Base-by-base conservation (phyloP, 768 basidiomycete species). In the Rhizopogon vesiculosus region DNA sequence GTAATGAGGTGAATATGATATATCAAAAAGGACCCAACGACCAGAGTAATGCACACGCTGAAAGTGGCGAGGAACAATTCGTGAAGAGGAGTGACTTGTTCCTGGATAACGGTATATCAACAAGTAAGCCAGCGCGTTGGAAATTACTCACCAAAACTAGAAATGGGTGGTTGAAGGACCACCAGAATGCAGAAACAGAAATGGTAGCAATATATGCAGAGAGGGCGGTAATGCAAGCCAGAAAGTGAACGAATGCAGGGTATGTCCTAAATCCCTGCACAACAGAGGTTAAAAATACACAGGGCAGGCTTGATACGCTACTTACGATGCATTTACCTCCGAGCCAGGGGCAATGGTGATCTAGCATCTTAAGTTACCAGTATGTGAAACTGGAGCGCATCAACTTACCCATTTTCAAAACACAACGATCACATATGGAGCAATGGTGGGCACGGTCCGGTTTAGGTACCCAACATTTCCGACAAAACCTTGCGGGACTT, bases 271-370 rank as follows among this genome's bases (percentile, higher is more conserved):
- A 83, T 3, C 91, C 91, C 90, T 92, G 45, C 33, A 35, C 59
- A 48, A 56, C 50, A 43, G 45, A 40, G 8, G 19, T 38, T 39
- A 38, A 44, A 53, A 51, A 10, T 51, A 16, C 15, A 41, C 8
- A 16, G 33, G 2, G 18, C 18, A 9, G 19, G 41, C n/a, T 18
- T 40, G 40, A 38, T 39, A 22, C 40, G 15, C n/a, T 29, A 64
- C 86, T 67, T 66, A 89, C 90, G 56, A 93, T 80, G 68, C 91
- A 93, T 65, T 77, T 86, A 45, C 78, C 72, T 39, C 85, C 91
- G 22, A 93, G 72, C 91, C 91, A 93, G 6, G 86, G 87, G 65
- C 91, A 93, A 63, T 93, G 91, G 63, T 93, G 91, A 67, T 93
- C 90, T 92, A 61, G 9, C 22, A 38, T 49, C 13, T 35, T 49